Conservation (phyloP, 2,329 filamentous ascomycete species). For the Fusarium guadeloupense region DNA sequence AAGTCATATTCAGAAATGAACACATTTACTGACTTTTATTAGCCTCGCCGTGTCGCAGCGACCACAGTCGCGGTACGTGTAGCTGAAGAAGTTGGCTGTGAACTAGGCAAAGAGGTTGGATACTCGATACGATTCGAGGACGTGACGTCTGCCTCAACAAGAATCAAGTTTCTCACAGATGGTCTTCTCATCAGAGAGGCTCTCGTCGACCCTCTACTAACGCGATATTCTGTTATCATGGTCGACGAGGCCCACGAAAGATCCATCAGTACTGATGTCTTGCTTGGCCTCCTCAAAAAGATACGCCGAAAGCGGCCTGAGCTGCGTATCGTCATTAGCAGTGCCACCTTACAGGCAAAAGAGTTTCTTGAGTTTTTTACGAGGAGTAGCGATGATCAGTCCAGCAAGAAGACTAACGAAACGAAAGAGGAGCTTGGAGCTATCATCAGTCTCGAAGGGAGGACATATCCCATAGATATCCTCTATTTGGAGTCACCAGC, state of each 20-base stretch:
- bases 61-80: conserved; percentile 90
- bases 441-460: conserved; percentile 87
- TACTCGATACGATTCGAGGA: conserved; percentile 96
- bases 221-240: conserved; percentile 95
- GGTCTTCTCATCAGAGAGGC: conserved; percentile 91
- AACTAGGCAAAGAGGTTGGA: conserved; percentile 88
- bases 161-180: conserved; percentile 95
- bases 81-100: conserved; percentile 86
- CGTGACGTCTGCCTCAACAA: conserved; percentile 83
- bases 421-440: conserved; percentile 45
- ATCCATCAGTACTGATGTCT: conserved; percentile 89
- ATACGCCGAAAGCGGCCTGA: conserved; percentile 83
- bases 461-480: conserved; percentile 88
- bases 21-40: conserved; percentile 18
- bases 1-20: conserved; percentile 18
- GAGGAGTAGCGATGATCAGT: conserved; percentile 50
- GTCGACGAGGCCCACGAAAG: conserved; percentile 97
- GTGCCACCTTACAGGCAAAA: conserved; percentile 91
- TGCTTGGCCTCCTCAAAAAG: conserved; percentile 91
- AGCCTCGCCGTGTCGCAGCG: conserved; percentile 90
- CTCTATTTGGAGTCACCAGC: conserved; percentile 81
- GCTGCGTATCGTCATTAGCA: conserved; percentile 88
- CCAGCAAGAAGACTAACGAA: conserved; percentile 39
- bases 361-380: conserved; percentile 84
- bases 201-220: conserved; percentile 89